Evolutionary conservation across 2,329 filamentous ascomycete genomes (phyloP), one percentile per base, ranked within the genome.

Genomic region (Parafenestella ontariensis): DNA sequence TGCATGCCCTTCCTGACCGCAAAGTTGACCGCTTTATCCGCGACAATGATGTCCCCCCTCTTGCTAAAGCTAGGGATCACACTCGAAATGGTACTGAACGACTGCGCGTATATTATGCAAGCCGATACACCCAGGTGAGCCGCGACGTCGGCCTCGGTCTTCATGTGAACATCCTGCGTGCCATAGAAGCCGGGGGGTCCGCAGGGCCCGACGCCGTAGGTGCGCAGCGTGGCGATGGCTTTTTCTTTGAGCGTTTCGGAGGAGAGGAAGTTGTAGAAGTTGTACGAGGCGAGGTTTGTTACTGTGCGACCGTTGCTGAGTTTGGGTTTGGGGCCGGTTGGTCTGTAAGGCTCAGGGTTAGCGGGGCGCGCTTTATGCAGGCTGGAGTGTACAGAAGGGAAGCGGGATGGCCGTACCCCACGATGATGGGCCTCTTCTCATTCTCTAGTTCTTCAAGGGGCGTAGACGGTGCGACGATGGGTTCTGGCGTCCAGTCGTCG

Each of bases 41-140:
- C 95, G 49, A 99, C 91, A 66, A 99, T 98, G 70, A 98, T 91
- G 75, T 99, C 95, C 46, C 95, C 95, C 68, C 95, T 87, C 82
- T 99, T 99, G 74, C 91, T 96, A 74, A 99, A 99, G 1, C 93
- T 90, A 0, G 95, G 96, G 58, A 99, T 97, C 20, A 98, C 93
- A 73, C 90, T 94, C n/a, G 91, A 93, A 56, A 98, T 96, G 36
- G 95, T 97, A 23, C 91, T 96, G 74, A 99, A 98, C 3, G 93
- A 89, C 73, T 99, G 95, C 0, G 95, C 91, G 72, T 99, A 99
- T 55, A 99, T 88, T 64, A 99, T 98, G 72, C 92, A 96, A 28
- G 89, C 88, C 49, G 93, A 87, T 1, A 91, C 91, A 21, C 95
- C 95, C 23, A 99, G 79, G 73, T 94, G 96, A 9, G 90, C 85